A percentile compares a stretch with the other conserved stretches of the same genome.
These are phyloP conservation scores for Claviceps monticola DNA, from an alignment of 2,329 filamentous ascomycete species.

Conservation along the genomic window DNA sequence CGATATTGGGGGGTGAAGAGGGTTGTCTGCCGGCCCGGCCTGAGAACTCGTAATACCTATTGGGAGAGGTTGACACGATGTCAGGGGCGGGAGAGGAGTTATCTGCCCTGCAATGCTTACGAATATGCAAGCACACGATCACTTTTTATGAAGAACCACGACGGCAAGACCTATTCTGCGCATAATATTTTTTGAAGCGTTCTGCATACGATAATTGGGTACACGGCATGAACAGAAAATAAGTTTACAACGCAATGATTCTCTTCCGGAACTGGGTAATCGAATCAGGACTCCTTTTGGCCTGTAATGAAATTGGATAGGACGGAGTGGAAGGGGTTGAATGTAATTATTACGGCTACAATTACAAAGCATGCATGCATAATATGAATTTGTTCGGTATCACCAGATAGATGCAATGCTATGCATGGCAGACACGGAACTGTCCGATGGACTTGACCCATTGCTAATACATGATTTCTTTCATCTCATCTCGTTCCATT, in stretches of 20 bases:
- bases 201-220: background rate
- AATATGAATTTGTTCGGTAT: background rate
- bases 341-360: background rate
- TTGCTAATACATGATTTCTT: background rate
- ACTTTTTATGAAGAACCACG: background rate
- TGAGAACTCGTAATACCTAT: no score
- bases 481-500: background rate
- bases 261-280: no score
- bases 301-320: background rate
- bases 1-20: no score
- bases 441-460: background rate
- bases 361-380: background rate
- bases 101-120: no score
- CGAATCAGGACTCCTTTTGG: no score
- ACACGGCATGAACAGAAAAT: background rate
- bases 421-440: background rate
- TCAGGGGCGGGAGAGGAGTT: no score
- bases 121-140: no score
- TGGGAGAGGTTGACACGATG: no score
- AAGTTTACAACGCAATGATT: background rate
- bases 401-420: background rate
- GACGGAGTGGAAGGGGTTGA: background rate
- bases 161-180: background rate
- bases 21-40: no score
- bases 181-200: background rate